Evolutionary conservation across 371 early-diverging fungal species (phyloP).

Genomic region (Syncephalastrum sp.): DNA sequence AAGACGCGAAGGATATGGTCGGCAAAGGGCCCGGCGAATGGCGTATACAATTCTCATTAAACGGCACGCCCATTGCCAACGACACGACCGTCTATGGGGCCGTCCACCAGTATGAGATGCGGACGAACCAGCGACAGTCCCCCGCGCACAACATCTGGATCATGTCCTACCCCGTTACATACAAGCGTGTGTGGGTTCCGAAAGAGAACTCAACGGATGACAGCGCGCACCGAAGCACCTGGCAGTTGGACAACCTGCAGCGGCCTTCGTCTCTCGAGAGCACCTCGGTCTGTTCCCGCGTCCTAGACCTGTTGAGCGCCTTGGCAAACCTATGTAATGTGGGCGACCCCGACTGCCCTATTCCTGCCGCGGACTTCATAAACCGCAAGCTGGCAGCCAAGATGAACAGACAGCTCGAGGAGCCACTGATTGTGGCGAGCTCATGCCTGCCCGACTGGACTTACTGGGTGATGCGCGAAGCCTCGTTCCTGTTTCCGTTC

Average conservation of each 20-base stretch:
- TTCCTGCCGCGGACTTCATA: conserved; percentile 60
- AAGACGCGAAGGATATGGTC: not conserved
- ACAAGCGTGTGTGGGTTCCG: conserved; percentile 34
- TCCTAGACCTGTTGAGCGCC: conserved; percentile 56
- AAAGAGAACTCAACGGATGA: conserved; percentile 13
- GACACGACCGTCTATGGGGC: conserved; percentile 66
- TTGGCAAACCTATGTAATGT: conserved; percentile 14
- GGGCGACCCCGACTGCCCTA: conserved; percentile 17
- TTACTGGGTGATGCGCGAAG: conserved; percentile 58
- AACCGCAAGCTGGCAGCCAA: conserved; percentile 84
- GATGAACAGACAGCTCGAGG: conserved; percentile 81
- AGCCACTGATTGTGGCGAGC: conserved; percentile 85
- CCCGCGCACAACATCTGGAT: conserved; percentile 45
- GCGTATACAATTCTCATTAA: conserved; percentile 54
- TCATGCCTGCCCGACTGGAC: conserved; percentile 82
- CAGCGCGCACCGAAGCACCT: conserved; percentile 10
- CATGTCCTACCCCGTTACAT: conserved; percentile 55
- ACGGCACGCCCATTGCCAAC: conserved; percentile 47
- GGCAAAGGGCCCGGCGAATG: conserved; percentile 28
- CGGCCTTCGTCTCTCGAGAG: conserved; percentile 22
- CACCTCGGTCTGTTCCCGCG: conserved; percentile 34
- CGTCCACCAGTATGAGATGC: conserved; percentile 52
- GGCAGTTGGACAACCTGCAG: conserved; percentile 17
- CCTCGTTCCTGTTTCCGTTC: conserved; percentile 83
- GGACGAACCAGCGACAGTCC: conserved; percentile 8